Evolutionary conservation across 768 basidiomycete genomes (phyloP), one percentile per base, ranked within the genome.

Genomic region (Leccinum imitatum): DNA sequence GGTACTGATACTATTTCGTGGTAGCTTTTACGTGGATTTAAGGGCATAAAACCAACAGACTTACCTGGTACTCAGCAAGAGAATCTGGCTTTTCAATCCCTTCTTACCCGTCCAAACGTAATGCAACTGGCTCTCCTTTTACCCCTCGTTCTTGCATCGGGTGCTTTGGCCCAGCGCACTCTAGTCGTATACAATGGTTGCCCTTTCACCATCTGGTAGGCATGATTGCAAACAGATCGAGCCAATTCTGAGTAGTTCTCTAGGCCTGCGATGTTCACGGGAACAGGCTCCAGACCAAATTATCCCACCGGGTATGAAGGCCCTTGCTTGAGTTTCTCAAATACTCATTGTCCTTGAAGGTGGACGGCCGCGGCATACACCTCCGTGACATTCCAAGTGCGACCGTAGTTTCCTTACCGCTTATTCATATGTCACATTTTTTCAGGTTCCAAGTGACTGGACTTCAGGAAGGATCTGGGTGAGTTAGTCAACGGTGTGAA

Each of bases 201-300:
- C 66, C 81, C 85, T 0, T 89, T 86, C 72, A 89, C 86, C 4
- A 79, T 89, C 60, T 89, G 87, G 87, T 87, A 65, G 5, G 33
- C 33, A 33, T 33, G 33, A 33, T 3, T 35, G 11, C 48, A 14
- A 13, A 8, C 31, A 15, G 6, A 37, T 37, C 6, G 35, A 37
- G 14, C 35, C 13, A 15, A 37, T 37, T 37, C 6, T 15, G 35
- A 37, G 35, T 0, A 37, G 14, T 31, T 19, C 53, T n/a, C 54
- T 31, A 82, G 82, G 82, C 83, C 80, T 47, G 82, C 78, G 39
- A 79, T 86, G 66, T 87, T 84, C 72, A 89, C 87, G 3, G 84
- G 84, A 59, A 64, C 82, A 44, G 87, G 77, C 0, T 76, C 79
- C 47, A 71, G 65, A 14, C 86, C 87, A 5, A 54, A 60, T 61